Evolutionary conservation across 352 stramenopile genomes (phyloP), one percentile per base, ranked within the genome.

Genomic region (Aphanomyces cochlioides): DNA sequence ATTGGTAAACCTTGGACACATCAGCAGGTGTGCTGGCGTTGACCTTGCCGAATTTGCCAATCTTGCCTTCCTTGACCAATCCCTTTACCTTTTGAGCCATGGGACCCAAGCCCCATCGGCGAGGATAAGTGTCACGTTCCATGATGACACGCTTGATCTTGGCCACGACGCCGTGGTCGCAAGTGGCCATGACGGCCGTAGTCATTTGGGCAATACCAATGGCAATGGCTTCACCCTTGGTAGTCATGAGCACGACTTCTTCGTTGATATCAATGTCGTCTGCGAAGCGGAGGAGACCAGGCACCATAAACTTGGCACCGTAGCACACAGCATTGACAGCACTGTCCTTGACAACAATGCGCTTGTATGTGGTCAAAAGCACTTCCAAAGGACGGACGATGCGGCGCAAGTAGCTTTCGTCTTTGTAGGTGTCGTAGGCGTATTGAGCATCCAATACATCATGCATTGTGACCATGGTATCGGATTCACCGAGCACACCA

Each of bases 91-190:
- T 98, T 75, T 98, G 92, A 4, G 98, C 98, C 87, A 99, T 98
- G 3, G 97, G 98, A 19, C 98, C 98, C 69, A 99, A 82, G 67
- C 98, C 97, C 98, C 98, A 99, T 67, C 96, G 87, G 75, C 97
- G 88, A 38, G 98, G 98, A 78, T 99, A 99, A 57, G 95, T 99
- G 87, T 99, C 98, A 43, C 98, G 84, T 88, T 99, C 98, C 98
- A 99, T 99, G 78, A 99, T 99, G 37, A 99, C 97, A 57, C 98
- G 92, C 85, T 99, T 99, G 78, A 99, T 99, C 89, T 99, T 99
- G 45, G 97, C 97, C 8, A 99, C 98, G 7, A 99, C 93, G 21
- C 98, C 98, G 81, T 99, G 98, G 91, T 99, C 98, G 67, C 96
- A 98, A 39, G 97, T 99, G 7, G 97, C 97, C 97, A 99, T 99